phyloP scores from a whole-genome alignment of 176 grass and related monocot genomes.

The Rhipidocladum racemiflorum region DNA sequence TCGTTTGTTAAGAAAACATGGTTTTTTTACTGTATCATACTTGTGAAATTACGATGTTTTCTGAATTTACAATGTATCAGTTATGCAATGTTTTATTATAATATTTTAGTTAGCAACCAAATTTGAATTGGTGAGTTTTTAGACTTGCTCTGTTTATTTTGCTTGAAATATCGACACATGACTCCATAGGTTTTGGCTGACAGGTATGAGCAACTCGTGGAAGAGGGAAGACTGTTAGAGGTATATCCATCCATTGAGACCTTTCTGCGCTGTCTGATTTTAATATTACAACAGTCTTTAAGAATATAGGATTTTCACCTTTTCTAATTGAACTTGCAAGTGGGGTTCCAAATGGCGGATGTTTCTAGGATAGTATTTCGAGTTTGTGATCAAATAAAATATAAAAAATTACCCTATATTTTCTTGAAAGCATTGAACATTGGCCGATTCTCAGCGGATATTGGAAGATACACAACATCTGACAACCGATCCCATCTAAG shows the following conservation, averaged over 20 bases:
- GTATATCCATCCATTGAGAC: slow-evolving; percentile 36
- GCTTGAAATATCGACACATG: slow-evolving; percentile 9
- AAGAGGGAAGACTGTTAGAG: slow-evolving; percentile 91
- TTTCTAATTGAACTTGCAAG: background rate
- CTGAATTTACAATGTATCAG: background rate
- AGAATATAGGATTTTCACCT: background rate
- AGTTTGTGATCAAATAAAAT: slow-evolving; percentile 12
- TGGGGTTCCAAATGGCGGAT: background rate
- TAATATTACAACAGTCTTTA: background rate
- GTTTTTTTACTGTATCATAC: background rate
- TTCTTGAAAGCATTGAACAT: background rate
- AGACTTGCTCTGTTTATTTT: background rate
- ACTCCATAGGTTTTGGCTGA: slow-evolving; percentile 17
- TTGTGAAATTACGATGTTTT: background rate
- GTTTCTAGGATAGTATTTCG: background rate
- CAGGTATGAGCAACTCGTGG: slow-evolving; percentile 92
- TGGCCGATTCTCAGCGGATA: background rate
- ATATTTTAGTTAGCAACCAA: background rate
- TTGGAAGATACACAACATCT: background rate
- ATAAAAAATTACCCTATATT: background rate
- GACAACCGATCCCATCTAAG: background rate
- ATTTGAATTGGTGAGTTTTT: background rate
- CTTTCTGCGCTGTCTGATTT: background rate
- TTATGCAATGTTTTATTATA: background rate
- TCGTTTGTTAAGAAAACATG: background rate